Base-by-base conservation (phyloP, 176 grass and related monocot genomes). In the Oryza longistaminata region DNA sequence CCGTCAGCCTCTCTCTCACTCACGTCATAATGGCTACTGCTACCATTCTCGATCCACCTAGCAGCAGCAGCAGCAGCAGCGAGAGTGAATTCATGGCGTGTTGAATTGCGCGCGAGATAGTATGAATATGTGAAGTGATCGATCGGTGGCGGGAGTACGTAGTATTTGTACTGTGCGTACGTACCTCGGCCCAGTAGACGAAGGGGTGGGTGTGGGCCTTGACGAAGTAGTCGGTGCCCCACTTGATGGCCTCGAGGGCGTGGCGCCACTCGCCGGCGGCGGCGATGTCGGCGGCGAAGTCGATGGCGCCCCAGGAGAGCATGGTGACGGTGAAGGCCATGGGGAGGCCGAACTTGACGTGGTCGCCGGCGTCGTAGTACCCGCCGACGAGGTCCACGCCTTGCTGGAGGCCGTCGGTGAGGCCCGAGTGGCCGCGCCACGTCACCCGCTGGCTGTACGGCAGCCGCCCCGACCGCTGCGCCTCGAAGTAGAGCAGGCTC, bases 281-380 rank as follows among this genome's bases (percentile, higher is more conserved):
- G 31, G 50, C 76, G 71, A 97, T 88, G 65, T 92, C 92, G 74
- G 52, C 90, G 39, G 52, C 87, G 76, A 91, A 97, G n/a, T 97
- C 92, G 85, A 94, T 82, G 82, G 82, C 87, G 43, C 92, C 88
- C 94, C 94, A 97, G 11, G 91, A 79, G 55, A 97, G 92, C 92
- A 97, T 94, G 72, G 94, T 97, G 48, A 97, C 90, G 33, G 94
- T 97, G 88, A 97, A 97, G 53, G 94, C 94, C 94, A 97, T 97
- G 61, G 94, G 94, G 82, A 94, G 88, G 58, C 94, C 94, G 88
- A 97, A 97, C 91, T 97, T 97, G 61, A 97, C 92, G 81, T 97
- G 94, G 90, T 97, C 94, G 12, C 94, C 92, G 5, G 94, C 94
- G 84, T 97, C 94, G 71, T 97, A 94, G 85, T 97, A 97, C 0